Evolutionary conservation across 2,329 filamentous ascomycete species (phyloP).

Genomic region (Endocalyx cinctus): DNA sequence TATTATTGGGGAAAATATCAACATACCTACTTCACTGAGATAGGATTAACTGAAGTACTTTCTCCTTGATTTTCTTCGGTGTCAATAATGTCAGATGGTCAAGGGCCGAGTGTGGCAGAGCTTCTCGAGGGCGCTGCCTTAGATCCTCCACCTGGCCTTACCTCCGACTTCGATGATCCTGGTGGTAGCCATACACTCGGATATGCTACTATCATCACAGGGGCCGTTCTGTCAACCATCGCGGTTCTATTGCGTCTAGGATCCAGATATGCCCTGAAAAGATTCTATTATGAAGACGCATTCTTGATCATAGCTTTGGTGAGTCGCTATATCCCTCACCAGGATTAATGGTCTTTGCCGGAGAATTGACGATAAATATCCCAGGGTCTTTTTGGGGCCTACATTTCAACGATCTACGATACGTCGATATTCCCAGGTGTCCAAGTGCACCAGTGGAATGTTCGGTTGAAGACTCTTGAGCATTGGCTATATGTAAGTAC

Average conservation of each 20-base stretch:
- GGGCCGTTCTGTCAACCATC: background rate
- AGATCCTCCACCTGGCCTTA: slow-evolving; percentile 4
- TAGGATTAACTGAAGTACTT: too few species aligned
- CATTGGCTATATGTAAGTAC: slow-evolving; percentile 1
- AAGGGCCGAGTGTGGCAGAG: too few species aligned
- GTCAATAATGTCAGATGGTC: too few species aligned
- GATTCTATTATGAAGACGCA: slow-evolving; percentile 2
- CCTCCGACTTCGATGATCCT: slow-evolving; percentile 5
- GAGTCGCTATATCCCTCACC: too few species aligned
- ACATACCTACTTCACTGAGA: too few species aligned
- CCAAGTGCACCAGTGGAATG: slow-evolving; percentile 8
- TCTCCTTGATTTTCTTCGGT: too few species aligned
- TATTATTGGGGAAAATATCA: too few species aligned
- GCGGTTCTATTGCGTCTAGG: slow-evolving; percentile 1
- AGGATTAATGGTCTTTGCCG: too few species aligned
- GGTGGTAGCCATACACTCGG: slow-evolving; percentile 7
- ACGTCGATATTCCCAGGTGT: slow-evolving; percentile 1
- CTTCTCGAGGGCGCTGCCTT: slow-evolving; percentile 4
- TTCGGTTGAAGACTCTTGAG: background rate
- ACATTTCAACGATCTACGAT: background rate
- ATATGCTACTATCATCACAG: slow-evolving; percentile 3
- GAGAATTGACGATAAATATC: too few species aligned
- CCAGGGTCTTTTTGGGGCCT: slow-evolving; percentile 1
- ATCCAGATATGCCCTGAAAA: slow-evolving; percentile 1
- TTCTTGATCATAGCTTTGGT: slow-evolving; percentile 2